A percentile compares a stretch with the other conserved stretches of the same genome.
These are phyloP conservation scores for Penicillium sp. DNA, from an alignment of 2,329 filamentous ascomycete species.

Conservation along the genomic window DNA sequence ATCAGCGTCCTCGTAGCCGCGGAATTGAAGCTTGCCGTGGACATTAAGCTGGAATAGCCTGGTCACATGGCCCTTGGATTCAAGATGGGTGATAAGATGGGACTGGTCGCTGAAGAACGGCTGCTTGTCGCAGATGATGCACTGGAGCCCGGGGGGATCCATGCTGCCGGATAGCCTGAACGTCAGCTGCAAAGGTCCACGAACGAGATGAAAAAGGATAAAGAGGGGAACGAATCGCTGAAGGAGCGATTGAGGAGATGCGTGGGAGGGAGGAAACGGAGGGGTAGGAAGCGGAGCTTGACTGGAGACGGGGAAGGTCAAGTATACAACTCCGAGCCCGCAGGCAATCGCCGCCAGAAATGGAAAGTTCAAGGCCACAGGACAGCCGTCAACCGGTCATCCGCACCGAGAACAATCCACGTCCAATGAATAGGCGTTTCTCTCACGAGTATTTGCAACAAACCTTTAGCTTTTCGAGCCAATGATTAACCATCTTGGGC, in stretches of 20 bases:
- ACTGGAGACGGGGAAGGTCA: background rate
- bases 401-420: too few relatives aligned
- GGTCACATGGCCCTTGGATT: slow-evolving; percentile 88
- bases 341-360: too few relatives aligned
- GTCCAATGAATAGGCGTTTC: too few relatives aligned
- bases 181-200: slow-evolving; percentile 22
- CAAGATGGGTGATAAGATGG: slow-evolving; percentile 87
- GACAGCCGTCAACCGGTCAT: too few relatives aligned
- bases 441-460: too few relatives aligned
- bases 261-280: slow-evolving; percentile 3
- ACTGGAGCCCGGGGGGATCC: slow-evolving; percentile 67
- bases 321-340: background rate
- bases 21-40: slow-evolving; percentile 70
- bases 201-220: slow-evolving; percentile 2
- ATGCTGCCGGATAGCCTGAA: slow-evolving; percentile 29
- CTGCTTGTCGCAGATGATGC: slow-evolving; percentile 78
- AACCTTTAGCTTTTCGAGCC: too few relatives aligned
- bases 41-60: slow-evolving; percentile 56
- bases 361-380: too few relatives aligned
- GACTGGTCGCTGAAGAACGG: slow-evolving; percentile 87
- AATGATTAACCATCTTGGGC: too few relatives aligned
- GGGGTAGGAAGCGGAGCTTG: background rate
- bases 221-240: slow-evolving; percentile 10
- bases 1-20: slow-evolving; percentile 65
- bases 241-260: slow-evolving; percentile 23